These are phyloP conservation scores for Emmonsiellopsis sp. DNA, from an alignment of 2,329 filamentous ascomycete species.

Conservation along the genomic window DNA sequence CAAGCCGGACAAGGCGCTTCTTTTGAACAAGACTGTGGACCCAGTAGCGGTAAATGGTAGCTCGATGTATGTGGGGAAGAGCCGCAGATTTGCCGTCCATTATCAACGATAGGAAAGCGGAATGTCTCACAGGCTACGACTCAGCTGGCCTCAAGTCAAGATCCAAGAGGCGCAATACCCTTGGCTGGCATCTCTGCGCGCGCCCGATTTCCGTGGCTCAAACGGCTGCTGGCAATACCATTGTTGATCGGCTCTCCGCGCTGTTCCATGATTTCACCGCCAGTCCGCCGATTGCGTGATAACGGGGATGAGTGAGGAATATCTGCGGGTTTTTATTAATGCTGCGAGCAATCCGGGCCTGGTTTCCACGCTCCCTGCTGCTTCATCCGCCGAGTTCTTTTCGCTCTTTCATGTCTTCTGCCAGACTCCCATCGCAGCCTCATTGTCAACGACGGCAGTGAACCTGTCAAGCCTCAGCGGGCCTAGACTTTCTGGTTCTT, in stretches of 20 bases:
- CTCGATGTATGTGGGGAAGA: not conserved
- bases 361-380: no score
- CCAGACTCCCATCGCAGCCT: no score
- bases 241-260: not conserved
- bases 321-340: no score
- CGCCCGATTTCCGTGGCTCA: not conserved
- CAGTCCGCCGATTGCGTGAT: constrained; percentile 1
- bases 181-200: not conserved
- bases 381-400: no score
- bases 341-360: no score
- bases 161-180: not conserved
- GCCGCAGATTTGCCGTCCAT: not conserved
- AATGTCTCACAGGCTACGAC: not conserved
- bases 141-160: not conserved
- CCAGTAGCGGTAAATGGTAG: not conserved
- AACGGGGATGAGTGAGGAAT: not conserved
- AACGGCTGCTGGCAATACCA: not conserved
- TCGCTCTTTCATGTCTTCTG: no score
- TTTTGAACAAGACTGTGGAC: not conserved
- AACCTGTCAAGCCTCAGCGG: not conserved
- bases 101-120: not conserved
- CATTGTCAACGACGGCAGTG: no score
- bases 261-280: not conserved
- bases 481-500: not conserved
- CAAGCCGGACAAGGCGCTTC: not conserved